Conservation (phyloP, 768 basidiomycete genomes). For the Lactifluus volemus region DNA sequence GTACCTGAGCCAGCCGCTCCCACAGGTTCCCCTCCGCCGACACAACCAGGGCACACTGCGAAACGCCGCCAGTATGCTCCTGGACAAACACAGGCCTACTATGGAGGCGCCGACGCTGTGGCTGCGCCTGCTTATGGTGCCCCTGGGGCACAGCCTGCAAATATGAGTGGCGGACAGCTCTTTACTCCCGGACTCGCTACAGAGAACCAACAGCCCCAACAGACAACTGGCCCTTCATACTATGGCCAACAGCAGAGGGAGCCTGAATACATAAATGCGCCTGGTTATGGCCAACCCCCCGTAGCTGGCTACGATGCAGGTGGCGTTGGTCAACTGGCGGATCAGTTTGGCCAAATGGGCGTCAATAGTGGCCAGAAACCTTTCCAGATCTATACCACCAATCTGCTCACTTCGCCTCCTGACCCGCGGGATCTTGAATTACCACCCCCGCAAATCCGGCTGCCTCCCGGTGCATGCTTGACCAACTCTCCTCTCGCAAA, state of each 20-base stretch:
- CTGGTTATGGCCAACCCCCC: slow-evolving; percentile 37
- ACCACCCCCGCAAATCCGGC: slow-evolving; percentile 81
- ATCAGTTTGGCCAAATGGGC: slow-evolving; percentile 88
- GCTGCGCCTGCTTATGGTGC: slow-evolving; percentile 37
- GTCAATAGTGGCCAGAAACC: slow-evolving; percentile 57
- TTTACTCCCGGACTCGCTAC: slow-evolving; percentile 79
- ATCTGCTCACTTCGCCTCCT: slow-evolving; percentile 87
- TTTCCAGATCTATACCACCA: slow-evolving; percentile 75
- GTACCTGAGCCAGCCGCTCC: slow-evolving; percentile 33
- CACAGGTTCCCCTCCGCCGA: slow-evolving; percentile 36
- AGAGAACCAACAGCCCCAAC: slow-evolving; percentile 56
- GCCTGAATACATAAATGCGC: slow-evolving; percentile 37
- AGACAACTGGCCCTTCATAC: slow-evolving; percentile 40
- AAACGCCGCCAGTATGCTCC: slow-evolving; percentile 92
- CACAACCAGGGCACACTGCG: slow-evolving; percentile 30
- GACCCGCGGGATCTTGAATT: slow-evolving; percentile 77
- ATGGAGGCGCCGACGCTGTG: slow-evolving; percentile 40
- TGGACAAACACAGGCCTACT: slow-evolving; percentile 88
- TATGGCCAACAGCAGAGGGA: slow-evolving; percentile 34
- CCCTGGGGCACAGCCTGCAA: slow-evolving; percentile 33
- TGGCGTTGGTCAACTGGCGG: slow-evolving; percentile 54
- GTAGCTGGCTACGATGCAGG: slow-evolving; percentile 31
- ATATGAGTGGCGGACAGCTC: slow-evolving; percentile 46
- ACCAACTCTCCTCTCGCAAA: slow-evolving; percentile 74
- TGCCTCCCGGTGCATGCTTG: slow-evolving; percentile 78